Evolutionary conservation across 495 filamentous ascomycete genomes (phyloP).

Genomic region (Trichoderma asperelloides): DNA sequence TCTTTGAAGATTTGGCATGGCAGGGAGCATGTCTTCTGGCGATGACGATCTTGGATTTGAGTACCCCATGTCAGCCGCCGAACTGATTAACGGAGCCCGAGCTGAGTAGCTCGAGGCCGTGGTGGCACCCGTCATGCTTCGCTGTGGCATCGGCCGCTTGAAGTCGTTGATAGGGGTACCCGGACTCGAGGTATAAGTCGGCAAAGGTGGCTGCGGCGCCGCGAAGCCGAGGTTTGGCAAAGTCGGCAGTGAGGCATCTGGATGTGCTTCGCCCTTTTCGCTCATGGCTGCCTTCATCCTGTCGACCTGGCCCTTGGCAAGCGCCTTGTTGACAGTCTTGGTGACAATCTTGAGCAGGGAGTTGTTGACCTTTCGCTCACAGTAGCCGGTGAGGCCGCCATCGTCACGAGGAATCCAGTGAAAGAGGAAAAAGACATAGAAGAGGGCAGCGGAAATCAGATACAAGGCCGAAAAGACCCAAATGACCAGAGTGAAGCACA

Average conservation of each 20-base stretch:
- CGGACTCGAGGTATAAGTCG: conserved; percentile 50
- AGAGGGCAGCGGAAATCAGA: conserved; percentile 58
- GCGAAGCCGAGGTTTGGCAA: conserved; percentile 39
- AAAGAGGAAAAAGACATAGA: conserved; percentile 84
- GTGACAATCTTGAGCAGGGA: conserved; percentile 72
- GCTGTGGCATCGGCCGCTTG: conserved; percentile 33
- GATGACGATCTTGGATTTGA: conserved; percentile 34
- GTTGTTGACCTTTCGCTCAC: conserved; percentile 78
- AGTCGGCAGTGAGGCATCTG: conserved; percentile 54
- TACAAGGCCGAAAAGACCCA: conserved; percentile 78
- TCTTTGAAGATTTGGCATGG: conserved; percentile 13
- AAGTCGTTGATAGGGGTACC: conserved; percentile 38
- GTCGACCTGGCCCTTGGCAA: conserved; percentile 61
- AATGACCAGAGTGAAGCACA: conserved; percentile 84
- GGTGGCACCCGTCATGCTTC: conserved; percentile 21
- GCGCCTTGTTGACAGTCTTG: conserved; percentile 73
- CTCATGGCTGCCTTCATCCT: conserved; percentile 47
- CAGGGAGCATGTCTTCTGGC: conserved; percentile 15
- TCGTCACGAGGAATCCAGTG: conserved; percentile 74
- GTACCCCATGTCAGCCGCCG: conserved; percentile 45
- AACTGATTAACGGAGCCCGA: conserved; percentile 44
- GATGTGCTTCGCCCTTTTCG: conserved; percentile 13
- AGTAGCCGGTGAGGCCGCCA: conserved; percentile 74
- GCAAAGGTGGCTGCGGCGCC: conserved; percentile 41
- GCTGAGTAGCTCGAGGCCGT: conserved; percentile 36